These are phyloP conservation scores for Russula emetica DNA, from an alignment of 768 basidiomycete genomes.

Conservation along the genomic window DNA sequence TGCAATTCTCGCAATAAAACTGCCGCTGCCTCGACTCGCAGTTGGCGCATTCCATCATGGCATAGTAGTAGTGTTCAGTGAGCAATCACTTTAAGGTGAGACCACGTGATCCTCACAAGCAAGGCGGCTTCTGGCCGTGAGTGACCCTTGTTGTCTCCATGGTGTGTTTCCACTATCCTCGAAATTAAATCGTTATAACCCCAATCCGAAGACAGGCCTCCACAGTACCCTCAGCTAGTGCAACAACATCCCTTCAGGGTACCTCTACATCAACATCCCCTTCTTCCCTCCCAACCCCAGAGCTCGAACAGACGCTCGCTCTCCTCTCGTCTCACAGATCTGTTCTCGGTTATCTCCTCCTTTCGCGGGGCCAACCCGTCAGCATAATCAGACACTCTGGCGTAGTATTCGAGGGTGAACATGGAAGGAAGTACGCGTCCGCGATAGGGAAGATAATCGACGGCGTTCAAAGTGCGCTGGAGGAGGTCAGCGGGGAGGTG, in stretches of 20 bases:
- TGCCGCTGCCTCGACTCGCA: slow-evolving; percentile 29
- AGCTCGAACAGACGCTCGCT: slow-evolving; percentile 75
- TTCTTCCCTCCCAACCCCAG: slow-evolving; percentile 44
- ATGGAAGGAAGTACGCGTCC: slow-evolving; percentile 68
- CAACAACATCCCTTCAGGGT: slow-evolving; percentile 26
- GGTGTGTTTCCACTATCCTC: neutral
- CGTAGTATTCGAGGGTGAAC: slow-evolving; percentile 81
- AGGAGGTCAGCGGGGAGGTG: slow-evolving; percentile 65
- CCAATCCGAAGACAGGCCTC: slow-evolving; percentile 11
- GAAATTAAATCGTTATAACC: neutral
- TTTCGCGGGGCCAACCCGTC: slow-evolving; percentile 66
- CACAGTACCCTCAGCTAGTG: slow-evolving; percentile 14
- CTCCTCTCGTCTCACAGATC: slow-evolving; percentile 76
- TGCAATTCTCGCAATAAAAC: slow-evolving; percentile 28
- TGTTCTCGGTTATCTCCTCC: slow-evolving; percentile 81
- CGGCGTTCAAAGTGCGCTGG: slow-evolving; percentile 70
- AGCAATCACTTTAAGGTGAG: neutral
- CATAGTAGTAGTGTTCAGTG: slow-evolving; percentile 9
- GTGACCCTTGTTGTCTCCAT: neutral
- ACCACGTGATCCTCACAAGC: slow-evolving; percentile 7
- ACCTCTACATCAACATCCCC: slow-evolving; percentile 24
- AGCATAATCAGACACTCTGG: slow-evolving; percentile 83
- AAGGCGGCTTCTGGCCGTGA: neutral
- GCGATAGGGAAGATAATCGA: slow-evolving; percentile 74
- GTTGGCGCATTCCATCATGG: slow-evolving; percentile 30